Percentiles rank a stretch among this genome's conserved stretches.
phyloP scores from a whole-genome alignment of 208 protist genomes.

The Spongospora subterranea region DNA sequence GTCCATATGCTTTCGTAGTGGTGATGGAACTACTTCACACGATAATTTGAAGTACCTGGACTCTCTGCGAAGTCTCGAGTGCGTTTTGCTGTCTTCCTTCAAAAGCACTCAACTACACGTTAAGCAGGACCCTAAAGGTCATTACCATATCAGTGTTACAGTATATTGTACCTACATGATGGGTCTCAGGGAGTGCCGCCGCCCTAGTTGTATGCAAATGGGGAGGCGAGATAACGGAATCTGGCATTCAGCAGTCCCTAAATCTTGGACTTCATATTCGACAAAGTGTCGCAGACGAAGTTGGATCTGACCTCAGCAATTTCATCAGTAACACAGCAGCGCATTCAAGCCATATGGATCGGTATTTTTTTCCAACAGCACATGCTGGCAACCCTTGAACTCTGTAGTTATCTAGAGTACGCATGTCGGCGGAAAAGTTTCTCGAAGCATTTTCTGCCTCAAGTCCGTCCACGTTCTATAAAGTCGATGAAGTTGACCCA shows the following conservation, averaged over 20 bases:
- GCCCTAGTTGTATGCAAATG: slow-evolving; percentile 55
- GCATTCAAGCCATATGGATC: neutral
- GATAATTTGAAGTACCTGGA: too few relatives aligned
- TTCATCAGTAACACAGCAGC: neutral
- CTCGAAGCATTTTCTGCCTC: neutral
- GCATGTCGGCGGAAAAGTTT: neutral
- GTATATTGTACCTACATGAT: too few relatives aligned
- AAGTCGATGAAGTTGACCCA: too few relatives aligned
- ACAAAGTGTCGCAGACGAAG: neutral
- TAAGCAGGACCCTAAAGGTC: too few relatives aligned
- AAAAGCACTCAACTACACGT: too few relatives aligned
- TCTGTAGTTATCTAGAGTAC: neutral
- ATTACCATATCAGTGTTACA: too few relatives aligned
- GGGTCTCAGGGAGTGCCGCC: too few relatives aligned
- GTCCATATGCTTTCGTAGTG: too few relatives aligned
- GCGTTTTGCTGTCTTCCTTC: too few relatives aligned
- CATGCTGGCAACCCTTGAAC: neutral
- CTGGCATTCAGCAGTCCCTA: slow-evolving; percentile 13
- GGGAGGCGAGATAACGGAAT: slow-evolving; percentile 38
- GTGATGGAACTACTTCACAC: too few relatives aligned
- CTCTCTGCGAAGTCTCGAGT: too few relatives aligned
- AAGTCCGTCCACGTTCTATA: too few relatives aligned
- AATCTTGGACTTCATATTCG: neutral
- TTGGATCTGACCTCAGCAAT: neutral
- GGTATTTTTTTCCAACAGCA: neutral